Evolutionary conservation across 73 alveolate species (phyloP).

Genomic region (Paramecium primaurelia): DNA sequence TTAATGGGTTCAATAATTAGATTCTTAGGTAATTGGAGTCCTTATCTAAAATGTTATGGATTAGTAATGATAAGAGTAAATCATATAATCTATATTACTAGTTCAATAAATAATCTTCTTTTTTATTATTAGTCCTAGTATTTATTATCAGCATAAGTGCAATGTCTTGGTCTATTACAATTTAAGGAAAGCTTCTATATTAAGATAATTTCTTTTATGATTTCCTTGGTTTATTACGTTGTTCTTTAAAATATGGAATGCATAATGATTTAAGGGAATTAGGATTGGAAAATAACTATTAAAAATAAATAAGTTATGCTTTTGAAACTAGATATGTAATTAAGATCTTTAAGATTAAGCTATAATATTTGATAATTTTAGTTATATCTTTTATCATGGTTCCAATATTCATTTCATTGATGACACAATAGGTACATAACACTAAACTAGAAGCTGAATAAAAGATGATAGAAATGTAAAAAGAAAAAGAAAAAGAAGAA

Average conservation of each 20-base stretch:
- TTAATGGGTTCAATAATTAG: constrained; percentile 1
- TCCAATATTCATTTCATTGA: constrained; percentile 21
- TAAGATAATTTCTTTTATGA: background rate
- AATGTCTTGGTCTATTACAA: background rate
- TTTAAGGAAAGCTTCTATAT: background rate
- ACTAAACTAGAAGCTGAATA: constrained; percentile 21
- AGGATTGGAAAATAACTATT: background rate
- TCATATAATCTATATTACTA: background rate
- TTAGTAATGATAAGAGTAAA: constrained; percentile 27
- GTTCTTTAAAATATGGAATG: constrained; percentile 13
- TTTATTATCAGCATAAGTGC: constrained; percentile 6
- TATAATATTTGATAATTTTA: background rate
- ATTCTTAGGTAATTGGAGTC: constrained; percentile 47
- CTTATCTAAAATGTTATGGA: constrained; percentile 28
- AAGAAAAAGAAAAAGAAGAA: background rate
- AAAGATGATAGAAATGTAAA: constrained; percentile 16
- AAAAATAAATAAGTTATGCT: background rate
- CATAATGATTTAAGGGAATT: background rate
- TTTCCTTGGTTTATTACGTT: background rate
- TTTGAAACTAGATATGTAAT: constrained; percentile 22
- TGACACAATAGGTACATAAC: constrained; percentile 24
- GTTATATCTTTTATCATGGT: background rate
- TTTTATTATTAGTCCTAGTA: background rate
- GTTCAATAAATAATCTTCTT: constrained; percentile 33
- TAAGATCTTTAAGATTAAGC: background rate